phyloP scores from a whole-genome alignment of 345 rosid genomes.

The Gossypium herbaceum region DNA sequence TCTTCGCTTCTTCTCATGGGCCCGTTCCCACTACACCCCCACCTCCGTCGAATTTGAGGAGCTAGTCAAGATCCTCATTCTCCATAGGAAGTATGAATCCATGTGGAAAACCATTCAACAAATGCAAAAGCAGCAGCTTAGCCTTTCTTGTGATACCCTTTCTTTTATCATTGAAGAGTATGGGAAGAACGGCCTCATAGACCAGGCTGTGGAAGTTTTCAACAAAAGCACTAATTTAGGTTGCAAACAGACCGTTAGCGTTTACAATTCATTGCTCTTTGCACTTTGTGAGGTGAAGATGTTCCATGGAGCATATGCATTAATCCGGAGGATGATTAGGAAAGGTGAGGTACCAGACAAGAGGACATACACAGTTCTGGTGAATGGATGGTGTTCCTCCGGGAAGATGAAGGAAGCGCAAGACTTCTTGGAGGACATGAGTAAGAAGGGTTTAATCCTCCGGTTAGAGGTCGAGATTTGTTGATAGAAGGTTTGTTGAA shows the following conservation, averaged over 20 bases:
- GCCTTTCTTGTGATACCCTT: constrained; percentile 53
- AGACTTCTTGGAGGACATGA: constrained; percentile 82
- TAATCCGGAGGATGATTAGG: constrained; percentile 78
- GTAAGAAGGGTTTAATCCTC: constrained; percentile 74
- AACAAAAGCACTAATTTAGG: constrained; percentile 49
- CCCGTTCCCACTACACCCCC: constrained; percentile 56
- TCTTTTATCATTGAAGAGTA: constrained; percentile 64
- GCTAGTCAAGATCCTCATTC: constrained; percentile 59
- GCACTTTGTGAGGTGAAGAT: constrained; percentile 77
- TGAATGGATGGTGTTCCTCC: constrained; percentile 77
- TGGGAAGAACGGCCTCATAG: constrained; percentile 67
- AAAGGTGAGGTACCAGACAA: constrained; percentile 62
- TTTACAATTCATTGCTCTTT: constrained; percentile 66
- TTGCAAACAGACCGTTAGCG: constrained; percentile 46
- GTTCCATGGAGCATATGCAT: constrained; percentile 85
- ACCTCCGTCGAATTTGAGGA: constrained; percentile 71
- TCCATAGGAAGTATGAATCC: constrained; percentile 56
- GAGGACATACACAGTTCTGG: constrained; percentile 57
- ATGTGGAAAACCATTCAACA: constrained; percentile 82
- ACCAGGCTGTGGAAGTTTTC: constrained; percentile 84
- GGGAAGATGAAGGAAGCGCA: constrained; percentile 87
- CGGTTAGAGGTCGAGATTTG: constrained; percentile 83
- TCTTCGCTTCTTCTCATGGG: constrained; percentile 92
- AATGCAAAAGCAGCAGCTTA: constrained; percentile 48
- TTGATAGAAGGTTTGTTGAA: constrained; percentile 77